Evolutionary conservation across 768 basidiomycete genomes (phyloP), one percentile per base, ranked within the genome.

Genomic region (Piloderma croceum): DNA sequence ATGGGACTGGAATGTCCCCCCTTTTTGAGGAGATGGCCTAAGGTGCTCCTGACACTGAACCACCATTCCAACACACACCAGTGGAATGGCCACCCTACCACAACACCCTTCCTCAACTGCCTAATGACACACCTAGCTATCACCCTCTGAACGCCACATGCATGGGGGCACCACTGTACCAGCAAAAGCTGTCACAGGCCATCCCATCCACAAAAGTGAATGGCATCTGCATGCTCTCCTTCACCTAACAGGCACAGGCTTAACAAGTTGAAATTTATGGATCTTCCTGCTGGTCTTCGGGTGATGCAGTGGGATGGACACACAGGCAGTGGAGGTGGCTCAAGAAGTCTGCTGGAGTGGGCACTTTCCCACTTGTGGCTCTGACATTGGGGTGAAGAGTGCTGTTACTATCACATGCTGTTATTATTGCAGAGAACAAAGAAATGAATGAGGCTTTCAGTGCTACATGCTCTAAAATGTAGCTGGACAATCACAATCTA

Each of bases 241-340:
- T 73, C 73, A 13, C 82, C 83, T 7, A 77, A 79, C 7, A 77
- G 76, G 11, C 66, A 61, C 40, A 76, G 77, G 35, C 79, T 83
- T 5, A 77, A 77, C 51, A 90, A 90, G 60, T 63, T 76, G 10
- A 72, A 86, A 47, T 76, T 83, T 45, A 81, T 73, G 21, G 87
- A 90, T 47, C 65, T 86, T 1, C 91, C 91, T 1, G 84, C 83
- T 3, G 90, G 85, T 18, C 91, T 91, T 15, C 76, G 91, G 38
- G 89, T 88, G 2, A 90, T 92, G 88, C 57, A 64, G 17, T 54
- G 53, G 4, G 66, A 66, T 40, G 51, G 58, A 11, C 36, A 48
- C 4, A 27, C 42, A 11, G 46, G 59, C 13, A 54, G 49, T 6
- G 65, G 68, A 35, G 68, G 69, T 38, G 70, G 70, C 24, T 57